Conservation (phyloP, 2,329 filamentous ascomycete species). For the Aspergillus arachidicola region DNA sequence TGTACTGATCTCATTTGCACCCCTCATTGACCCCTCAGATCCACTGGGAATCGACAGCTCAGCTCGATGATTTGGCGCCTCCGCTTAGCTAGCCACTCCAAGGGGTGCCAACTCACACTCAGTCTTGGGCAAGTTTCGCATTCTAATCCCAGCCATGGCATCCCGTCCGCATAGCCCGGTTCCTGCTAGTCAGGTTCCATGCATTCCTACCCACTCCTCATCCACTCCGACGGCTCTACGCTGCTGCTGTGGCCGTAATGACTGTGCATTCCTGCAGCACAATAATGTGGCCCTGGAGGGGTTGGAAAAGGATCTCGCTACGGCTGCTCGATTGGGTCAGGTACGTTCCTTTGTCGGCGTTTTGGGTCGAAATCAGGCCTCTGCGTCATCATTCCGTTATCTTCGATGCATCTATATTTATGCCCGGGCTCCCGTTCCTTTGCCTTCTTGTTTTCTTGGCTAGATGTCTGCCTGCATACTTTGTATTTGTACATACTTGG, state of each 20-base stretch:
- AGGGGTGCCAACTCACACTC: slow-evolving; percentile 32
- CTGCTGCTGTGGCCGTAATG: slow-evolving; percentile 83
- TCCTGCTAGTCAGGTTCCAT: slow-evolving; percentile 24
- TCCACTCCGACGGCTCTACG: slow-evolving; percentile 31
- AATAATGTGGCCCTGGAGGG: slow-evolving; percentile 77
- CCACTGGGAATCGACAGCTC: slow-evolving; percentile 3
- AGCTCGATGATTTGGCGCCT: slow-evolving; percentile 24
- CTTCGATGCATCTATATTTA: slow-evolving; percentile 1
- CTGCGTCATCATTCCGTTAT: slow-evolving; percentile 2
- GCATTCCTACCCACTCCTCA: slow-evolving; percentile 37
- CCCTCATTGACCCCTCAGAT: slow-evolving; percentile 5
- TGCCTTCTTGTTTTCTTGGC: slow-evolving; percentile 1
- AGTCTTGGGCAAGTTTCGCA: slow-evolving; percentile 12
- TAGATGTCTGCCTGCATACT: not conserved
- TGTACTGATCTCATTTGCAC: slow-evolving; percentile 2
- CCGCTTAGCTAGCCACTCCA: slow-evolving; percentile 22
- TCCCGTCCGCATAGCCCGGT: slow-evolving; percentile 28
- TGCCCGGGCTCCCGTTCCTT: slow-evolving; percentile 2
- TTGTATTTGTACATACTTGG: slow-evolving; percentile 3
- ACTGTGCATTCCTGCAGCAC: slow-evolving; percentile 79
- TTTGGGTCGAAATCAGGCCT: slow-evolving; percentile 1
- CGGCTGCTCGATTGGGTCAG: slow-evolving; percentile 86
- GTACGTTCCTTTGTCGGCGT: slow-evolving; percentile 59
- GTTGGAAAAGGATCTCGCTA: slow-evolving; percentile 84
- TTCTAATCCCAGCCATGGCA: slow-evolving; percentile 28